Evolutionary conservation across 495 filamentous ascomycete species (phyloP).

Genomic region (Hyaloscypha hepaticicola): DNA sequence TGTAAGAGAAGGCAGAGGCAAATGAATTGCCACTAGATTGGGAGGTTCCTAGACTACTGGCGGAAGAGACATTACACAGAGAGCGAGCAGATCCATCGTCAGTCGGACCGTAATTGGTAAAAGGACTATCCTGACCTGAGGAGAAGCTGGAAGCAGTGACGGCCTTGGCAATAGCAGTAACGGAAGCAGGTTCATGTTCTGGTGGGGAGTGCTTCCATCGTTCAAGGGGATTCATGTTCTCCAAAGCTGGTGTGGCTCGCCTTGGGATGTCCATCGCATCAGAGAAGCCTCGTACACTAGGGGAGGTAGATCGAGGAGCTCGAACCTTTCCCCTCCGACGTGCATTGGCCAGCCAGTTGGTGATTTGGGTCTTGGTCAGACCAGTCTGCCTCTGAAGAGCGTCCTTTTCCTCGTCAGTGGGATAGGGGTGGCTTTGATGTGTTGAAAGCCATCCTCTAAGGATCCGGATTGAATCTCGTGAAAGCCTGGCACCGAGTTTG

Average conservation of each 20-base stretch:
- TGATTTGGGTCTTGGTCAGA: slow-evolving; percentile 72
- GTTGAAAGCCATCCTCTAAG: slow-evolving; percentile 76
- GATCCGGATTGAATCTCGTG: slow-evolving; percentile 67
- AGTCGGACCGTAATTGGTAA: slow-evolving; percentile 48
- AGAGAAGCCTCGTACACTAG: slow-evolving; percentile 50
- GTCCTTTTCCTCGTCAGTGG: slow-evolving; percentile 77
- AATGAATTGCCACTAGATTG: slow-evolving; percentile 68
- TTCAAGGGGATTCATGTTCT: slow-evolving; percentile 77
- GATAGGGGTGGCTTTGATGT: slow-evolving; percentile 76
- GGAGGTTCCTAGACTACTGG: slow-evolving; percentile 70
- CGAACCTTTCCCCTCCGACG: slow-evolving; percentile 73
- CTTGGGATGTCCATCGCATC: slow-evolving; percentile 67
- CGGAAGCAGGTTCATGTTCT: slow-evolving; percentile 81
- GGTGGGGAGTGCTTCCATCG: slow-evolving; percentile 85
- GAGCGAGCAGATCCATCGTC: slow-evolving; percentile 71
- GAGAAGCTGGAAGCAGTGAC: slow-evolving; percentile 57
- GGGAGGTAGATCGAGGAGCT: slow-evolving; percentile 55
- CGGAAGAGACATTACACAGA: slow-evolving; percentile 65
- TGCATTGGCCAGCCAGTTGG: slow-evolving; percentile 86
- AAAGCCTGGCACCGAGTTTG: slow-evolving; percentile 61
- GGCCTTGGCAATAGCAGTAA: slow-evolving; percentile 75
- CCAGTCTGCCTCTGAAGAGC: slow-evolving; percentile 69
- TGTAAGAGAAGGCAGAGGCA: slow-evolving; percentile 69
- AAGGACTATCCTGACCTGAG: slow-evolving; percentile 44
- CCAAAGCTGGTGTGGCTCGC: slow-evolving; percentile 47